Evolutionary conservation across 1,139 yeast genomes (phyloP).

Genomic region (Yamadazyma atlantica): DNA sequence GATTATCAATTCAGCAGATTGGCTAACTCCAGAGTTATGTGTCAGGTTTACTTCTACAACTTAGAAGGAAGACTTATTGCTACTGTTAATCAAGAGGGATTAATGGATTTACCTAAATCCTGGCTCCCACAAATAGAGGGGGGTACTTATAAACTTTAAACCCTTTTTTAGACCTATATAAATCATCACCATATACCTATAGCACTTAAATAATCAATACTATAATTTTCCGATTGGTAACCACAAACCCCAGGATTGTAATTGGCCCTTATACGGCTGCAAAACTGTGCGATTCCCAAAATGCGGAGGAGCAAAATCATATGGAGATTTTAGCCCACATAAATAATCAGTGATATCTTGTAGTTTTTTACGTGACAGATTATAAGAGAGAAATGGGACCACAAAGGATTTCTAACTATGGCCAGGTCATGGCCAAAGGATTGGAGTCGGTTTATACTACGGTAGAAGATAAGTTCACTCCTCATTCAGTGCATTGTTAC

Average conservation of each 20-base stretch:
- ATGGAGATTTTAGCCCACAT: not conserved
- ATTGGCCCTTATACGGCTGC: no score
- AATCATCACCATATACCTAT: no score
- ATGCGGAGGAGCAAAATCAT: conserved; percentile 8
- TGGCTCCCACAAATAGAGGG: conserved; percentile 18
- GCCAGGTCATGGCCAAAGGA: conserved; percentile 35
- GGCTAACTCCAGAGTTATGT: conserved; percentile 40
- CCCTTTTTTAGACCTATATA: no score
- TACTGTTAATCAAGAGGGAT: conserved; percentile 39
- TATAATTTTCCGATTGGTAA: no score
- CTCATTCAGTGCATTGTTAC: conserved; percentile 38
- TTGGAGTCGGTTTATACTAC: conserved; percentile 16
- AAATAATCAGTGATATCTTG: not conserved
- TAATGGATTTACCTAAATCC: conserved; percentile 26
- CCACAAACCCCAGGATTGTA: no score
- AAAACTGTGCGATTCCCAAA: not conserved
- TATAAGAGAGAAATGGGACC: not conserved
- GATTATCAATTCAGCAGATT: conserved; percentile 34
- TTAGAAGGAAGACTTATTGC: conserved; percentile 35
- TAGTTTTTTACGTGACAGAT: not conserved
- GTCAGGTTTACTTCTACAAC: conserved; percentile 33
- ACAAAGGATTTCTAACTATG: conserved; percentile 9
- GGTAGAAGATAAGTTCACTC: conserved; percentile 24
- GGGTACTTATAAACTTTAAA: conserved; percentile 14
- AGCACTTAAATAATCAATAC: no score